Evolutionary conservation across 192 early-diverging fungal species (phyloP), one percentile per base, ranked within the genome.

Genomic region (Coemansia aciculifera): DNA sequence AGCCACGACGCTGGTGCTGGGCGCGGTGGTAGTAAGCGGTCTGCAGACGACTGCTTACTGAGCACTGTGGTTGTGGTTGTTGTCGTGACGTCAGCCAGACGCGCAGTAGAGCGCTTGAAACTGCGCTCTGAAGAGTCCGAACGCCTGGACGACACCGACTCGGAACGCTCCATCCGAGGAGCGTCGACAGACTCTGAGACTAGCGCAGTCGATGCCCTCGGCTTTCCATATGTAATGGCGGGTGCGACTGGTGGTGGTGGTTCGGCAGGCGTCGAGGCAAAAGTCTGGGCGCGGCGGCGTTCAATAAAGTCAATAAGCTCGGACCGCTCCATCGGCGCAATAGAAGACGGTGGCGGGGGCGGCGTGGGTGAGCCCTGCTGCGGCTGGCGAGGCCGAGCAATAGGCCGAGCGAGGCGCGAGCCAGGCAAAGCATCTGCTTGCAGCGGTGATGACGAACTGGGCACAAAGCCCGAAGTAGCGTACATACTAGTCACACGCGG

Each of bases 221-320:
- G 54, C 54, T 57, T 57, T 34, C 54, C 54, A 32, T 57, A 40
- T 12, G 37, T 62, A 23, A 57, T 57, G 13, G 54, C 29, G 0
- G 27, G 15, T n/a, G 39, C 56, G 15, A 56, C 56, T 9, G 65
- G 36, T 5, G 56, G 54, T 13, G 59, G 38, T 46, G 61, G 29
- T 13, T 49, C 54, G 7, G 54, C 54, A 15, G 54, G 15, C 29
- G 54, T 57, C 12, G 54, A 15, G 34, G 61, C 51, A 7, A 63
- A 36, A 3, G 68, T 69, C 27, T 63, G 56, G 5, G 69, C 69
- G 12, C 80, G 67, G 24, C 76, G 71, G 10, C 69, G 71, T 37
- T 83, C 80, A 15, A 83, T 83, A 51, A 83, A 83, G 32, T 83
- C 80, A 34, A 83, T 83, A 8, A 83, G 68, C 42, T 83, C 71